phyloP scores from a whole-genome alignment of 371 early-diverging fungal species.

The Mortierella sp. region DNA sequence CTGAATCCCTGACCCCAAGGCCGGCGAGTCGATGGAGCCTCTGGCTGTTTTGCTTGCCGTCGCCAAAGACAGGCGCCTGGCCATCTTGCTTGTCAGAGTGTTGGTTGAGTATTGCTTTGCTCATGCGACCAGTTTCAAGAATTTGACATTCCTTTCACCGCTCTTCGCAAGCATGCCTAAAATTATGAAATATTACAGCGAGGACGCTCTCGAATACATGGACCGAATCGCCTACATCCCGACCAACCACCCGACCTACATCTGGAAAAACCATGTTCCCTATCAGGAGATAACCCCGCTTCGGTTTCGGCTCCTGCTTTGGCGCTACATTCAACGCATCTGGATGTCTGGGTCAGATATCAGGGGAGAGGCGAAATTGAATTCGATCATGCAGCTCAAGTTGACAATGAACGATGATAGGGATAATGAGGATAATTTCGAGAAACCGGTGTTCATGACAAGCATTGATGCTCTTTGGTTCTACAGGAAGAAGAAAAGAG shows the following conservation, averaged over 20 bases:
- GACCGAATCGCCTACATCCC: too few species aligned
- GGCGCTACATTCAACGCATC: too few species aligned
- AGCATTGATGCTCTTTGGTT: slow-evolving; percentile 9
- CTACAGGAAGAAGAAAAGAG: neutral
- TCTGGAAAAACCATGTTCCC: too few species aligned
- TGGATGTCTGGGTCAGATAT: too few species aligned
- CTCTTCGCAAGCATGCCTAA: too few species aligned
- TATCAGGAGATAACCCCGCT: neutral
- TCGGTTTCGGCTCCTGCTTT: too few species aligned
- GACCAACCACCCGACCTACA: slow-evolving; percentile 13
- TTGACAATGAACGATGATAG: neutral
- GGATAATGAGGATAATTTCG: neutral
- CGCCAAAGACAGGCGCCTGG: neutral
- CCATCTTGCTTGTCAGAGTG: neutral
- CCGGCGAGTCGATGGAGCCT: slow-evolving; percentile 3
- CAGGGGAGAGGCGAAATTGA: too few species aligned
- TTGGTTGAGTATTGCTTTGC: slow-evolving; percentile 25
- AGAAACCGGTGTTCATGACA: neutral
- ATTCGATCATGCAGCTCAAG: slow-evolving; percentile 18
- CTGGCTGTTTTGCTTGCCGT: slow-evolving; percentile 1
- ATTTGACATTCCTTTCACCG: too few species aligned
- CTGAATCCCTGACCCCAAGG: slow-evolving; percentile 23
- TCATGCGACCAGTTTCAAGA: slow-evolving; percentile 21
- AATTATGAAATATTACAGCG: too few species aligned
- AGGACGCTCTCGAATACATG: too few species aligned